A percentile compares a stretch with the other conserved stretches of the same genome.
phyloP scores from a whole-genome alignment of 345 rosid species.

The Citrus maxima region DNA sequence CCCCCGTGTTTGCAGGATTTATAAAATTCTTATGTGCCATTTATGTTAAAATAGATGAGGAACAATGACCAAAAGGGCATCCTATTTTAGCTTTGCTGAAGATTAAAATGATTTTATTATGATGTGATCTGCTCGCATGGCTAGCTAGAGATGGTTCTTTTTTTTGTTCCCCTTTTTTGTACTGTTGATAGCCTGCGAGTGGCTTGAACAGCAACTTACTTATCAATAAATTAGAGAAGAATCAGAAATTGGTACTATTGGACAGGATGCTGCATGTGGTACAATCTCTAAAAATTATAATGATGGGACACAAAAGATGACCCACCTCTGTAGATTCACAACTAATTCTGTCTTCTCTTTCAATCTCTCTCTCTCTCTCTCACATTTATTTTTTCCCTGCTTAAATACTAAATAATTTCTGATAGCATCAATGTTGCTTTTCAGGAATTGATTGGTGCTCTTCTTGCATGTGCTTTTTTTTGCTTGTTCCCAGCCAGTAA shows the following conservation, averaged over 20 bases:
- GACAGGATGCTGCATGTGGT: too few relatives aligned
- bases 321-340: background rate
- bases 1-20: background rate
- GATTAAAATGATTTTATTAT: background rate
- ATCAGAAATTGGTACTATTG: too few relatives aligned
- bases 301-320: too few relatives aligned
- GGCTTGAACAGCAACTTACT: too few relatives aligned
- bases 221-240: too few relatives aligned
- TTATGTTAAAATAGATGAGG: background rate
- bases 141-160: too few relatives aligned
- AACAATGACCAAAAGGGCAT: background rate
- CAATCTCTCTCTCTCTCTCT: background rate
- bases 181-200: too few relatives aligned
- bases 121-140: background rate
- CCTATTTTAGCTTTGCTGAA: background rate
- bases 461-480: slow-evolving; percentile 82
- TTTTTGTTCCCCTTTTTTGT: too few relatives aligned
- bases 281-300: too few relatives aligned
- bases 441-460: slow-evolving; percentile 85
- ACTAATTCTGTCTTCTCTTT: background rate
- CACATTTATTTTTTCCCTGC: background rate
- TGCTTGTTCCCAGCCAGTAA: slow-evolving; percentile 68
- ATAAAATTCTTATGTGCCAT: background rate
- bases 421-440: slow-evolving; percentile 14
- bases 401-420: background rate